Evolutionary conservation across 345 rosid genomes (phyloP), one percentile per base, ranked within the genome.

Genomic region (Adansonia digitata): DNA sequence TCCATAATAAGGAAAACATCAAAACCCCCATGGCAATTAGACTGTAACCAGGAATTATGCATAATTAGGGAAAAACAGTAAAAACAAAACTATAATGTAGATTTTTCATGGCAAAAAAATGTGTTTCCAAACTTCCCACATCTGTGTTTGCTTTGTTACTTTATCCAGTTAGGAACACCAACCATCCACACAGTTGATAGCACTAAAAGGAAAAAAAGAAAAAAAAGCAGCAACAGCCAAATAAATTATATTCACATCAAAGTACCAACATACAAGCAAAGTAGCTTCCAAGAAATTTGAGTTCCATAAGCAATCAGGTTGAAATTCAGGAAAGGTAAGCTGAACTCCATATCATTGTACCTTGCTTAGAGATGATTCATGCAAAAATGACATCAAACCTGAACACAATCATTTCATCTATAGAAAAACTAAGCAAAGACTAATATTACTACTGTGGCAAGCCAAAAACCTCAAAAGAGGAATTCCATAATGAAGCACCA

Each of bases 211-310:
- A 45, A 68, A 17, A 55, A 68, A 68, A 45, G 7, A 68, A 45
- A 45, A 45, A 68, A 17, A 55, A 68, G 72, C 72, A 45, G 22
- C 72, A 68, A 68, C 53, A 45, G 20, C 37, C 17, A 45, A 64
- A 13, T 0, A 64, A 42, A 2, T 40, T 24, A 42, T 68, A 68
- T 46, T 45, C 22, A 9, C 35, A 27, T 43, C 45, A 68, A 46
- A 68, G 24, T 68, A 46, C 39, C 56, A 68, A 26, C 35, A 45
- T 45, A 26, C 52, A 46, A 67, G 39, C 71, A 43, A 20, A 40
- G 9, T 13, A 42, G 46, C 35, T 26, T 10, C 18, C 26, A 40
- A 42, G 51, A 65, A 22, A 65, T 22, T 22, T 66, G 52, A 42
- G 74, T 68, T 48, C 48, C 39, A 49, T 5, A 48, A 11, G 34